A percentile compares a stretch with the other conserved stretches of the same genome.
These are phyloP conservation scores for Gautieria morchelliformis DNA, from an alignment of 768 basidiomycete genomes.

Conservation along the genomic window DNA sequence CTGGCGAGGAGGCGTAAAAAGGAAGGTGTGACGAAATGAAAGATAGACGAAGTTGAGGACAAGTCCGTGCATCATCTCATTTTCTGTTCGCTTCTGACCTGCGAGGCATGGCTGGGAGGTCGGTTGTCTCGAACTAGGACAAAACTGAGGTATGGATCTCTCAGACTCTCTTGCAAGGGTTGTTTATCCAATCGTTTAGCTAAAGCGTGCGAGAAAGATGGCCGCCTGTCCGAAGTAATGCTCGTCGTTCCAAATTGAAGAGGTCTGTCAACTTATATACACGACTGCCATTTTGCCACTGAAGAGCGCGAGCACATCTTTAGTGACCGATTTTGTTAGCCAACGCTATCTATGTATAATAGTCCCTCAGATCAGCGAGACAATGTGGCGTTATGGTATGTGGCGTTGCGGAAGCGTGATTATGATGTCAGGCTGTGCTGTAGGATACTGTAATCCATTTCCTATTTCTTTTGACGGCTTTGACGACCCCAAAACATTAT, in stretches of 20 bases:
- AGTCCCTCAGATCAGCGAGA: too few species aligned
- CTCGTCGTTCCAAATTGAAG: constrained; percentile 76
- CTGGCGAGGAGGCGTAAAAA: constrained; percentile 64
- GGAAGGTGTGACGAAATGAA: constrained; percentile 37
- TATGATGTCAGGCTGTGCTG: too few species aligned
- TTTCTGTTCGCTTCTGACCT: constrained; percentile 2
- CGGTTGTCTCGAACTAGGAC: constrained; percentile 59
- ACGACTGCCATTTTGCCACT: background rate
- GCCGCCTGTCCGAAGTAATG: constrained; percentile 70
- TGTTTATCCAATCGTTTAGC: constrained; percentile 6
- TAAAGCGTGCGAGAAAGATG: constrained; percentile 72
- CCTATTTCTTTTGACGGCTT: background rate
- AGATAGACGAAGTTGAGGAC: constrained; percentile 62
- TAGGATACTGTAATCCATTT: too few species aligned
- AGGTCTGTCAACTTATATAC: constrained; percentile 36
- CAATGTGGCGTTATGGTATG: too few species aligned
- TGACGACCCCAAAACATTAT: background rate
- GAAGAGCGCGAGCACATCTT: constrained; percentile 6
- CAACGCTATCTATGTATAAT: background rate
- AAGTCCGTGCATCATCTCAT: constrained; percentile 43
- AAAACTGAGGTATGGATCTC: constrained; percentile 53
- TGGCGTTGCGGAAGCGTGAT: too few species aligned
- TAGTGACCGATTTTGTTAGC: constrained; percentile 39
- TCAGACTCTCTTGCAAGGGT: constrained; percentile 1
- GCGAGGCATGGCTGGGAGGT: constrained; percentile 73